Base-by-base conservation (phyloP, 2,329 filamentous ascomycete genomes). In the Albophoma yamanashiensis region DNA sequence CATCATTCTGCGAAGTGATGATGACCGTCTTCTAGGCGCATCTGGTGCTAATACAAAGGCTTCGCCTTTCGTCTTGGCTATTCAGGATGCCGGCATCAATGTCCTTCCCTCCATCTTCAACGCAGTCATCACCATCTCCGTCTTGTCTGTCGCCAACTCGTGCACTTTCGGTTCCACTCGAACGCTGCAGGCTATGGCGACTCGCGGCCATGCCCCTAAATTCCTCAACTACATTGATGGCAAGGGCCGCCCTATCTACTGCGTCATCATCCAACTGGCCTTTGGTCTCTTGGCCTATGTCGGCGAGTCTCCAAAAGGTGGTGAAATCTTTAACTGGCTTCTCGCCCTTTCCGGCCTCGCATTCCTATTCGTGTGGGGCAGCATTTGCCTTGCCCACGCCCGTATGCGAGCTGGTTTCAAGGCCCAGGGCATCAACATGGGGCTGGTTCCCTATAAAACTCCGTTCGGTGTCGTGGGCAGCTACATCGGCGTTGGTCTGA, bases 161-260 rank as follows among this genome's bases (percentile, higher is more conserved):
- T 85, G 90, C 62, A 86, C 95, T 61, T 96, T 93, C 68, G 91
- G 90, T 45, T 91, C 89, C n/a, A 92, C 89, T 3, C 85, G 91
- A 67, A 95, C 91, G 1, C 82, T 96, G 14, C 89, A 90, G 36
- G 91, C 91, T 1, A 81, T 96, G 1, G 89, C 90, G 90, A 91
- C 1, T 81, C 95, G 1, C 89, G 90, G 40, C 43, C 90, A 94
- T 70, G 83, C 58, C 8, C 62, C 62, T 7, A 40, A 55, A 12
- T 50, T 57, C 31, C 42, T 63, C 1, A 42, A 58, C 60, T 94
- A 91, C 74, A 85, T 91, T 64, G 91, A 91, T 75, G 85, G 87
- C 47, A 82, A 86, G 65, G 91, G 91, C 40, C 87, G 91, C 27
- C 91, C 87, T 22, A 78, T 92, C 3, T 79, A 84, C 40, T 83